Conservation (phyloP, 768 basidiomycete genomes). For the Lactifluus pinguis region DNA sequence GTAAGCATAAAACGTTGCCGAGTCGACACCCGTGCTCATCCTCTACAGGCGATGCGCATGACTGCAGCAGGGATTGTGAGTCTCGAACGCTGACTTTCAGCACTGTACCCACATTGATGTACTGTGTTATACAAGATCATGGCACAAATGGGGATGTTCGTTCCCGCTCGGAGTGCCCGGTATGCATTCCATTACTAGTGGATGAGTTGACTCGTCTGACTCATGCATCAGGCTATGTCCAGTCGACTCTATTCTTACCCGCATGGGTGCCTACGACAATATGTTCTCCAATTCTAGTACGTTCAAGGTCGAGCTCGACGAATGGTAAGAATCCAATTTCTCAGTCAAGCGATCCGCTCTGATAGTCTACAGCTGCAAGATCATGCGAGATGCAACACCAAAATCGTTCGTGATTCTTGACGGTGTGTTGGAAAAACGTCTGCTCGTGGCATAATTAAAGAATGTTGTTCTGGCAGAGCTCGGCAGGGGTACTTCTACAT, state of each 20-base stretch:
- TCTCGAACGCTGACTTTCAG: not conserved
- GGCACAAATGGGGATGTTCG: conserved; percentile 93
- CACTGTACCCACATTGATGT: not conserved
- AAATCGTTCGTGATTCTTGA: conserved; percentile 92
- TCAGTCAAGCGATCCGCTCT: not conserved
- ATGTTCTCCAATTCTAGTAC: conserved; percentile 93
- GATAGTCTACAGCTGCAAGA: conserved; percentile 60
- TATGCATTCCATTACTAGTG: conserved; percentile 25
- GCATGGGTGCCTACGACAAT: conserved; percentile 98
- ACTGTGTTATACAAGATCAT: conserved; percentile 45
- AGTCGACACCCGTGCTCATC: not conserved
- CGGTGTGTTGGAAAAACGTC: conserved; percentile 40
- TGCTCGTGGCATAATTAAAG: not conserved
- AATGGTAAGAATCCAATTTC: conserved; percentile 51
- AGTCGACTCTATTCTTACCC: conserved; percentile 85
- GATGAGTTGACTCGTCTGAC: conserved; percentile 4
- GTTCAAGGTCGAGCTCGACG: conserved; percentile 97
- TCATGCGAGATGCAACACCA: conserved; percentile 88
- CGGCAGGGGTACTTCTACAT: conserved; percentile 92
- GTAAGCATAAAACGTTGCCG: conserved; percentile 27
- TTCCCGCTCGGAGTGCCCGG: conserved; percentile 79
- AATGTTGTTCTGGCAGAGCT: conserved; percentile 48
- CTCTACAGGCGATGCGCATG: conserved; percentile 76
- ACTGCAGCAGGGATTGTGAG: conserved; percentile 84
- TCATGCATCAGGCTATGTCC: conserved; percentile 57